Conservation (phyloP, 2,329 filamentous ascomycete genomes). For the Aspergillus niger region DNA sequence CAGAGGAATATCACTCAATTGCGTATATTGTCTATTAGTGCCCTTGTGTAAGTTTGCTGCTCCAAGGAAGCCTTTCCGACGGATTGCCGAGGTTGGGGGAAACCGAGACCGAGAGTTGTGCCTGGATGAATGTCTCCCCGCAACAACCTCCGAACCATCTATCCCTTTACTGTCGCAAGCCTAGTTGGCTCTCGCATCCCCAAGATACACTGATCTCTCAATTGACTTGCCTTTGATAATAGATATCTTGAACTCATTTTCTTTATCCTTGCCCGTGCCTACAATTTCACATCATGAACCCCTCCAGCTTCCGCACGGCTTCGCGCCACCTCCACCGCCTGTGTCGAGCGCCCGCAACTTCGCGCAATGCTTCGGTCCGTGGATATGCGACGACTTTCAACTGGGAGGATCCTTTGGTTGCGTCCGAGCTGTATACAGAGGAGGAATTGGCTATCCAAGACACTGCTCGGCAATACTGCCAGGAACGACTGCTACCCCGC, state of each 20-base stretch:
- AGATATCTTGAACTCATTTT: constrained; percentile 12
- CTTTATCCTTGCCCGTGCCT: constrained; percentile 3
- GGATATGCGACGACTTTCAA: constrained; percentile 62
- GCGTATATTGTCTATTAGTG: neutral
- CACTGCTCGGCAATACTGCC: constrained; percentile 90
- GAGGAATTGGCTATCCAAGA: constrained; percentile 89
- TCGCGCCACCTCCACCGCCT: constrained; percentile 31
- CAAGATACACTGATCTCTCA: neutral
- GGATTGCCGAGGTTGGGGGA: neutral
- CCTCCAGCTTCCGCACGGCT: constrained; percentile 34
- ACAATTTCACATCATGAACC: constrained; percentile 31
- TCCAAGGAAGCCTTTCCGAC: neutral
- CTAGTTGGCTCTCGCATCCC: neutral
- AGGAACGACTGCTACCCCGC: constrained; percentile 81
- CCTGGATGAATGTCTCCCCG: constrained; percentile 5
- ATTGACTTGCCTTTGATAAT: constrained; percentile 15
- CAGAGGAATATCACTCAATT: neutral
- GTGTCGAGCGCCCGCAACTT: constrained; percentile 20
- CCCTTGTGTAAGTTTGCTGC: neutral
- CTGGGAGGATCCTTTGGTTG: constrained; percentile 85
- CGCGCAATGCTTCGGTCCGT: constrained; percentile 16
- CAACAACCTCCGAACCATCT: neutral
- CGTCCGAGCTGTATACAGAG: constrained; percentile 76
- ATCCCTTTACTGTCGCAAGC: neutral
- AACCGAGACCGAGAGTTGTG: neutral